Percentiles rank a stretch among this genome's conserved stretches.
phyloP scores from a whole-genome alignment of 805 yeast species.

The Pichia exigua region DNA sequence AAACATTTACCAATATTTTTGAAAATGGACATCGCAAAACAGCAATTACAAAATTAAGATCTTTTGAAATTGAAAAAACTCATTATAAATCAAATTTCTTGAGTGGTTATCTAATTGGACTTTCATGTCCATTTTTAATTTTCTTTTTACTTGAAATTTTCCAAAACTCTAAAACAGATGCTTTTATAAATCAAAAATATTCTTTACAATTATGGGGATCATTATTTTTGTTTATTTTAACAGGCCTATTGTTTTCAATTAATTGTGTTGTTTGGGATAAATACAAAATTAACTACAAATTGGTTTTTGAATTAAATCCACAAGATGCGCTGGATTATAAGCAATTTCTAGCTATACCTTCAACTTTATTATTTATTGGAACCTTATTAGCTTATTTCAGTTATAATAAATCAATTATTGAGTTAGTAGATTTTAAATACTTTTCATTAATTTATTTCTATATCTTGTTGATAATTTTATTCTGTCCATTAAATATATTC shows the following conservation, averaged over 20 bases:
- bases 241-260: conserved; percentile 54
- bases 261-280: conserved; percentile 67
- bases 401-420: conserved; percentile 56
- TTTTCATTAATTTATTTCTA: conserved; percentile 76
- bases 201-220: conserved; percentile 91
- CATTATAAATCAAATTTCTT: conserved; percentile 44
- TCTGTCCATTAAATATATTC: conserved; percentile 56
- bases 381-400: conserved; percentile 67
- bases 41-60: conserved; percentile 61
- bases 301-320: conserved; percentile 81
- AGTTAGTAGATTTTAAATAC: conserved; percentile 48
- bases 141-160: conserved; percentile 24
- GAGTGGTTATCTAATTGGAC: conserved; percentile 64
- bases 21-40: conserved; percentile 64
- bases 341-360: conserved; percentile 58
- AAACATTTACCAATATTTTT: conserved; percentile 53
- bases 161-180: conserved; percentile 18
- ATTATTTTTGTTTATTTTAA: conserved; percentile 56
- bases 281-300: conserved; percentile 77
- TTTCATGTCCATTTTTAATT: conserved; percentile 49
- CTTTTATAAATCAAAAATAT: conserved; percentile 45
- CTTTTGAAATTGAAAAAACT: conserved; percentile 30
- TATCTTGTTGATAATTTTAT: conserved; percentile 35
- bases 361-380: conserved; percentile 46
- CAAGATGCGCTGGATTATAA: conserved; percentile 56